Evolutionary conservation across 768 basidiomycete species (phyloP).

Genomic region (Naganishia antarctica): DNA sequence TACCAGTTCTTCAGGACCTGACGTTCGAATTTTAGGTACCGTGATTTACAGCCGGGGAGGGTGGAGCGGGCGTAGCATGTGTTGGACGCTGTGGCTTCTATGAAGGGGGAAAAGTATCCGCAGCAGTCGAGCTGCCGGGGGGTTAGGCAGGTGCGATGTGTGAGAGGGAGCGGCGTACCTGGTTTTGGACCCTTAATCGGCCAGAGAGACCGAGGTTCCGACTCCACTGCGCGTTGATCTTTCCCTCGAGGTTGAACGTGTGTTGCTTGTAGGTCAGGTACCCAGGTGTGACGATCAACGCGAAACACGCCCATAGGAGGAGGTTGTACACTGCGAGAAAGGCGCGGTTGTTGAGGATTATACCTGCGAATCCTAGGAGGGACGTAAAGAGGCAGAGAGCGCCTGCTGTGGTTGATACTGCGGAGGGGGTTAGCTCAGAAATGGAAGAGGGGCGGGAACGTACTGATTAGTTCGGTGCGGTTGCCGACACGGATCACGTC

Average conservation of each 20-base stretch:
- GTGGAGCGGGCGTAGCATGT: conserved; percentile 69
- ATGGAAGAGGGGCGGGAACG: conserved; percentile 29
- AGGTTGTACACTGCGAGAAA: conserved; percentile 72
- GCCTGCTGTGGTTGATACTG: conserved; percentile 65
- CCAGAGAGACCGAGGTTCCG: conserved; percentile 59
- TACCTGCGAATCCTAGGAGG: conserved; percentile 70
- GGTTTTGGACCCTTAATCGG: conserved; percentile 65
- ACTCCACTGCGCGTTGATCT: conserved; percentile 73
- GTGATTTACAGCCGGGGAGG: conserved; percentile 68
- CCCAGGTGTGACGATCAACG: conserved; percentile 66
- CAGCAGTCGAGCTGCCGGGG: conserved; percentile 72
- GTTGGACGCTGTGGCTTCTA: conserved; percentile 69
- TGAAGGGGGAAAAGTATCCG: conserved; percentile 72
- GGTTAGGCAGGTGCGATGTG: too few species aligned
- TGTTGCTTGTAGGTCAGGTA: conserved; percentile 71
- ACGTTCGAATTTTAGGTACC: conserved; percentile 60
- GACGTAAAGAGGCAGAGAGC: conserved; percentile 60
- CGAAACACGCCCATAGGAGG: conserved; percentile 69
- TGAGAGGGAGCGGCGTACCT: too few species aligned
- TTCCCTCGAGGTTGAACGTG: conserved; percentile 74
- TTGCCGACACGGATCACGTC: conserved; percentile 72
- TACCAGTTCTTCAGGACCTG: conserved; percentile 62
- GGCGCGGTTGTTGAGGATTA: conserved; percentile 74
- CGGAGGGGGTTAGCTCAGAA: not conserved
- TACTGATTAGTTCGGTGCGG: conserved; percentile 59